Conservation (phyloP, 192 early-diverging fungal genomes). For the Funneliformis geosporum region DNA sequence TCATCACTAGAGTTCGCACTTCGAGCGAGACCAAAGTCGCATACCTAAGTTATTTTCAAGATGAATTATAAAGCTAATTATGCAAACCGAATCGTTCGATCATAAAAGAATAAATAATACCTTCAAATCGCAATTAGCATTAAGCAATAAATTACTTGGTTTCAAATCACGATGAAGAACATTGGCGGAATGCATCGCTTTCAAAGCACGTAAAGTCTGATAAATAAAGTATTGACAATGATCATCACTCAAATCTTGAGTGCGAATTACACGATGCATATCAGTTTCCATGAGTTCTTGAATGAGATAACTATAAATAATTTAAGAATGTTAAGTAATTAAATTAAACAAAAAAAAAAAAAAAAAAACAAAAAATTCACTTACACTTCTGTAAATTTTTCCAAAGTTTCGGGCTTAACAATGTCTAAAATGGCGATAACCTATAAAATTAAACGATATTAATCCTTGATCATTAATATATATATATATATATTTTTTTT, state of each 20-base stretch:
- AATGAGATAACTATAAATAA: conserved; percentile 71
- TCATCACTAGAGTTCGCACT: conserved; percentile 81
- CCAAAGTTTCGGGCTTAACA: conserved; percentile 75
- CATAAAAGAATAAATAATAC: conserved; percentile 34
- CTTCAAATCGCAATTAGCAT: conserved; percentile 90
- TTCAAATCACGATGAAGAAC: conserved; percentile 98
- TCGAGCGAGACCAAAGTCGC: conserved; percentile 98
- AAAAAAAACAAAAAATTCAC: conserved; percentile 5
- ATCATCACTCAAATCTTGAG: conserved; percentile 91
- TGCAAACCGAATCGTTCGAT: background rate
- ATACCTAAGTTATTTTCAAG: conserved; percentile 59
- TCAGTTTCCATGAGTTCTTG: conserved; percentile 99
- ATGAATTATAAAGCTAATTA: background rate
- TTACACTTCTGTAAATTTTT: conserved; percentile 89
- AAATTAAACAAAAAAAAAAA: background rate
- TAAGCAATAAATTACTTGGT: conserved; percentile 87
- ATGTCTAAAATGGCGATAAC: conserved; percentile 92
- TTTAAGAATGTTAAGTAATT: background rate
- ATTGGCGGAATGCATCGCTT: conserved; percentile 98
- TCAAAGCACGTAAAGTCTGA: conserved; percentile 94
- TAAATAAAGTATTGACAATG: conserved; percentile 99
- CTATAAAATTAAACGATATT: conserved; percentile 45
- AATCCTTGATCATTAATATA: background rate
- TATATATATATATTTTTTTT: background rate
- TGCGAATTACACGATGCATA: conserved; percentile 94